phyloP scores from a whole-genome alignment of 805 yeast genomes.

The Cyberlindnera japonica region DNA sequence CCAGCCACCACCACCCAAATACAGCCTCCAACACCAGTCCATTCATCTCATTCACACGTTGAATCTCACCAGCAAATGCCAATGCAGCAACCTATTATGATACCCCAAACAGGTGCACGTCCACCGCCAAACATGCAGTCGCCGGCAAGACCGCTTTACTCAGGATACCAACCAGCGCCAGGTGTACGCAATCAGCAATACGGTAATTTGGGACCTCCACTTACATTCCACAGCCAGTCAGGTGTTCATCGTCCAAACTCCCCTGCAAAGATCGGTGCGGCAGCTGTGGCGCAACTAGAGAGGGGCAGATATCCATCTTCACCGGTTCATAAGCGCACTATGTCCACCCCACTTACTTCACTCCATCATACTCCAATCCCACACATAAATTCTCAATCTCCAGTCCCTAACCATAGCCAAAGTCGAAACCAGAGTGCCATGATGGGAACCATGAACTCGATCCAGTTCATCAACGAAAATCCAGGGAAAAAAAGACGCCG shows the following conservation, averaged over 20 bases:
- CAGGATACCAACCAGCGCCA: conserved; percentile 6
- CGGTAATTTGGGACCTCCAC: conserved; percentile 23
- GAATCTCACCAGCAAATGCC: conserved; percentile 2
- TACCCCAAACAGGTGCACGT: not conserved
- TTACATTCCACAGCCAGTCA: conserved; percentile 11
- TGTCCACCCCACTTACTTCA: conserved; percentile 34
- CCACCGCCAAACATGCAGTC: conserved; percentile 5
- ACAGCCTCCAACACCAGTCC: conserved; percentile 8
- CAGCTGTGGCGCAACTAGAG: conserved; percentile 54
- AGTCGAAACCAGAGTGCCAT: conserved; percentile 17
- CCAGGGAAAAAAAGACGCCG: conserved; percentile 28
- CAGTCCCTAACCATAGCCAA: conserved; percentile 4
- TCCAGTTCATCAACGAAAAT: conserved; percentile 29
- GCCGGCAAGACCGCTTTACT: conserved; percentile 15
- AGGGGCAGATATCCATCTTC: conserved; percentile 26
- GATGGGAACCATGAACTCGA: conserved; percentile 27
- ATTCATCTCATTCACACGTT: conserved; percentile 3
- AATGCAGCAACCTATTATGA: too few species aligned
- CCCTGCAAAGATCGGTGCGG: conserved; percentile 72
- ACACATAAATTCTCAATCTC: conserved; percentile 3
- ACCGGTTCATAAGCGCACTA: conserved; percentile 35
- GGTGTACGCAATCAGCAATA: conserved; percentile 10
- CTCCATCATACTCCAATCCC: conserved; percentile 4
- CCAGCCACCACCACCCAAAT: too few species aligned
- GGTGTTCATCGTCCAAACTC: conserved; percentile 42